phyloP scores from a whole-genome alignment of 148 eudicot genomes.

The Cornus kousa region DNA sequence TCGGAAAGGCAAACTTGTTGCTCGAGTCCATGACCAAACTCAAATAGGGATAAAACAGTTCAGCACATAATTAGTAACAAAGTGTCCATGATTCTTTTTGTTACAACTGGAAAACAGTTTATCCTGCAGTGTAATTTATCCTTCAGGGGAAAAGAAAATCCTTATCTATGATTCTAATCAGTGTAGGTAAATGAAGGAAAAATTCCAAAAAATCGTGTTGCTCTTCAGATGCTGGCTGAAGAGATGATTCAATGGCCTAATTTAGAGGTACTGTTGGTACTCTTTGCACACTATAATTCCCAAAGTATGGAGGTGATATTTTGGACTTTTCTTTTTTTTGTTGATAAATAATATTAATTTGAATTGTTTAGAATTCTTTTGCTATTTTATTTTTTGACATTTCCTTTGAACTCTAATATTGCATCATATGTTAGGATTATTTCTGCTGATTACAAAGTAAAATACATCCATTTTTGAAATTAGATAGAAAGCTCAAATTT shows the following conservation, averaged over 20 bases:
- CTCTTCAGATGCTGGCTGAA: constrained; percentile 74
- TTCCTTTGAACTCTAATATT: no score
- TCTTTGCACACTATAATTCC: neutral
- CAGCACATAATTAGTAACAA: neutral
- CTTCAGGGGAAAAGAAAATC: no score
- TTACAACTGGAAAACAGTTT: neutral
- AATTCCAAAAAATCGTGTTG: constrained; percentile 60
- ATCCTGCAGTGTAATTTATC: no score
- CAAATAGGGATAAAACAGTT: neutral
- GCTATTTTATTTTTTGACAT: neutral
- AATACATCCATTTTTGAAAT: neutral
- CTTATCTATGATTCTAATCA: constrained; percentile 1
- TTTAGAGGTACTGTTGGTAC: constrained; percentile 57
- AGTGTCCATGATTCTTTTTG: neutral
- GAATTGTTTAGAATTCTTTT: neutral
- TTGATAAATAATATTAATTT: neutral
- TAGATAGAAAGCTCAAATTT: no score
- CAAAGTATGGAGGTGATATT: neutral
- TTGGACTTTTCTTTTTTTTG: neutral
- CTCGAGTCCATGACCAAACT: neutral
- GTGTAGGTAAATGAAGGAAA: constrained; percentile 78
- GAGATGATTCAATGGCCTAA: constrained; percentile 91
- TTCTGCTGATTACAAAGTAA: neutral
- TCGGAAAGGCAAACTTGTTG: neutral
- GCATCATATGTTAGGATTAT: neutral